Evolutionary conservation across 306 rosid species (phyloP), one percentile per base, ranked within the genome.

Genomic region (Canavalia gladiata): DNA sequence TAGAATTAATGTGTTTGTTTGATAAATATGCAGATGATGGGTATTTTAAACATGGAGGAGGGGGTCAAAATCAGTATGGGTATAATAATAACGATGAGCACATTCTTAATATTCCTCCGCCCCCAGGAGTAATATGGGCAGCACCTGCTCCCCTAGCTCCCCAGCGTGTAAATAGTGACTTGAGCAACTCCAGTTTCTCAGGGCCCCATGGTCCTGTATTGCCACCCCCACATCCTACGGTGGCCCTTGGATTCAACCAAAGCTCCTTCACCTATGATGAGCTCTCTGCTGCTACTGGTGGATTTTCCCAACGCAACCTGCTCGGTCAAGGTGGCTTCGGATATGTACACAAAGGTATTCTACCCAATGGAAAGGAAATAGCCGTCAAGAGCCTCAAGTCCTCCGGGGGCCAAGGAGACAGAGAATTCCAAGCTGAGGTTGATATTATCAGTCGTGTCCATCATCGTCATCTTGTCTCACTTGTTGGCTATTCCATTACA

Each of bases 391-490:
- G 97, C 80, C 93, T 95, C 7, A 92, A 91, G 58, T 13, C 91
- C 0, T 89, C 90, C 0, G 89, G 93, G 0, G 85, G 88, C 0
- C 95, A 93, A 85, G 99, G 97, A 1, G 94, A 89, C 43, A 86
- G 78, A 3, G 99, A 95, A 57, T 91, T 95, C 34, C 94, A 86
- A 54, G 95, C 92, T 0, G 97, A 95, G 87, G 92, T 93, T 30
- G 99, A 95, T 35, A 90, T 87, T 9, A 93, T 95, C 8, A 95
- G 99, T 51, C 94, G 97, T 9, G 99, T 95, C 34, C 99, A 93
- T 73, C 99, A 95, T 74, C 99, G 97, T 18, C 91, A 95, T 82
- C 90, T 95, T 8, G 99, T 95, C 0, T 93, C 99, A 1, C 97
- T 95, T 29, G 97, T 91, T 34, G 99, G 99, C 4, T 88, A 91